These are phyloP conservation scores for Uromyces viciae-fabae DNA, from an alignment of 1,284 basidiomycete species.

Conservation along the genomic window DNA sequence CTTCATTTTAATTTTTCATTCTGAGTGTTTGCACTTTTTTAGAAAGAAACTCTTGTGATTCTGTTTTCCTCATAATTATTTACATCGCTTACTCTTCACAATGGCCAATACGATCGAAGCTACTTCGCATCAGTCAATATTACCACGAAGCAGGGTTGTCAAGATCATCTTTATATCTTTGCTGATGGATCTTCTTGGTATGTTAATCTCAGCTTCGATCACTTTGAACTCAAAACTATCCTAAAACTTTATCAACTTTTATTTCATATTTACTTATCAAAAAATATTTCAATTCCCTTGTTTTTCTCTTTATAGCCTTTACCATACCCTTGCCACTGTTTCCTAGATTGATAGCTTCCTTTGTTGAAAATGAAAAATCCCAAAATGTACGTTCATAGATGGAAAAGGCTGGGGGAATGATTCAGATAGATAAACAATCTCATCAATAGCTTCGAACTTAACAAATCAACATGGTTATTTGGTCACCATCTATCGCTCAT, in stretches of 20 bases:
- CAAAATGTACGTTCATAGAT: conserved; percentile 15
- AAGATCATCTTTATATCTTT: conserved; percentile 77
- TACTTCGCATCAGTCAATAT: too few species aligned
- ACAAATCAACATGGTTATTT: too few species aligned
- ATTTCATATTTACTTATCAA: not conserved
- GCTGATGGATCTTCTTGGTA: conserved; percentile 76
- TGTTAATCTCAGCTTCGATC: conserved; percentile 47
- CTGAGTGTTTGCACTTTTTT: too few species aligned
- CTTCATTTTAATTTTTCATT: too few species aligned
- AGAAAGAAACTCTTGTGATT: too few species aligned
- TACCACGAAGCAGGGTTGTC: conserved; percentile 56
- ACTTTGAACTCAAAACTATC: not conserved
- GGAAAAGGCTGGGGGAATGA: too few species aligned
- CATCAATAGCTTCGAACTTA: too few species aligned
- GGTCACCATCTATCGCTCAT: too few species aligned
- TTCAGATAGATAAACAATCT: too few species aligned
- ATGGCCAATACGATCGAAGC: too few species aligned
- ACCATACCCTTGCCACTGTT: conserved; percentile 91
- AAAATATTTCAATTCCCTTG: conserved; percentile 5
- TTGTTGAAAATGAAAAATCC: conserved; percentile 33
- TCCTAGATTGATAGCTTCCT: conserved; percentile 61
- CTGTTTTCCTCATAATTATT: too few species aligned
- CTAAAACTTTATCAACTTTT: not conserved
- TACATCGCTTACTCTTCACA: too few species aligned
- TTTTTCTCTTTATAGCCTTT: conserved; percentile 62